These are phyloP conservation scores for Neocucurbitaria cava DNA, from an alignment of 2,329 filamentous ascomycete species.

Conservation along the genomic window DNA sequence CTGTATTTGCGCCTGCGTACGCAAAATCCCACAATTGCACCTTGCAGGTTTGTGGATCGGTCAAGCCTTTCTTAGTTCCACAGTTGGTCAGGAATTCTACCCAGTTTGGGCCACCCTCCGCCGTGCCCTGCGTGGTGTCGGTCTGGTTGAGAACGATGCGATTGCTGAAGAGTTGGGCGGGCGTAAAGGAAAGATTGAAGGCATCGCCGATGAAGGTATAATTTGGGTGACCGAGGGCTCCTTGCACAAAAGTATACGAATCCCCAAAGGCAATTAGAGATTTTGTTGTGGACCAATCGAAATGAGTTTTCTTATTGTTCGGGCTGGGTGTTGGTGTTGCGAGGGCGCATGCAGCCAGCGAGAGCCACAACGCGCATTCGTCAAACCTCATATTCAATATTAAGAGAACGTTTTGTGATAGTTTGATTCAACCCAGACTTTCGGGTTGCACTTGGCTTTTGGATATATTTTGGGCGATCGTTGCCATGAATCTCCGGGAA, in stretches of 20 bases:
- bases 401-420: background rate
- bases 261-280: conserved; percentile 57
- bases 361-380: background rate
- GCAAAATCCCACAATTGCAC: conserved; percentile 64
- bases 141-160: conserved; percentile 62
- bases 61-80: conserved; percentile 54
- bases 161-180: conserved; percentile 53
- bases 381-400: conserved; percentile 17
- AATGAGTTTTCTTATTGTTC: conserved; percentile 1
- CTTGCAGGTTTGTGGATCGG: conserved; percentile 53
- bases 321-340: conserved; percentile 2
- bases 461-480: conserved; percentile 7
- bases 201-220: conserved; percentile 64
- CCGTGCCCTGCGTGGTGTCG: conserved; percentile 45
- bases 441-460: background rate
- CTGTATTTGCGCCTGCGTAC: conserved; percentile 61
- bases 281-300: conserved; percentile 27
- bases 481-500: background rate
- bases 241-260: conserved; percentile 62
- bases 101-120: conserved; percentile 63
- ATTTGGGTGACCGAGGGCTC: conserved; percentile 58
- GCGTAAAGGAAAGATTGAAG: conserved; percentile 56
- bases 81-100: conserved; percentile 62
- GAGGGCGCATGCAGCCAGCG: background rate
- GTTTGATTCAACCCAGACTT: background rate